A percentile compares a stretch with the other conserved stretches of the same genome.
These are phyloP conservation scores for Hydrangea macrophylla DNA, from an alignment of 148 eudicot genomes.

Conservation along the genomic window DNA sequence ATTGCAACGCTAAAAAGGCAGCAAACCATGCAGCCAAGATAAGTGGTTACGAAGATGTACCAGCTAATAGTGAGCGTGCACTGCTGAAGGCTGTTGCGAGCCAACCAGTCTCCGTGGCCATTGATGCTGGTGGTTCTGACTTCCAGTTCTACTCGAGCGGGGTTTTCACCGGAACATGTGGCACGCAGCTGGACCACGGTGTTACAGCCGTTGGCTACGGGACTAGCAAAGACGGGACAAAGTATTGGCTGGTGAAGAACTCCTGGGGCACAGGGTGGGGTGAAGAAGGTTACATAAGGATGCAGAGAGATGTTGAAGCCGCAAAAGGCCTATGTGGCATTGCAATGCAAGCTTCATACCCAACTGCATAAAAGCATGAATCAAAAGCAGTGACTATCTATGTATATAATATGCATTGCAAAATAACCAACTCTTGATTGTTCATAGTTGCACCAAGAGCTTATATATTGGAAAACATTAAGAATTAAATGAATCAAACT, in stretches of 20 bases:
- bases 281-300: slow-evolving; percentile 24
- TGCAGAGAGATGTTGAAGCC: slow-evolving; percentile 25
- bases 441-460: no score
- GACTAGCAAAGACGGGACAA: slow-evolving; percentile 9
- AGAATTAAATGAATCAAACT: no score
- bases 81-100: no score
- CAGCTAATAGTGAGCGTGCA: slow-evolving; percentile 18
- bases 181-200: no score
- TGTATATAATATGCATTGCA: no score
- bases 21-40: no score
- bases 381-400: no score
- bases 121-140: slow-evolving; percentile 23
- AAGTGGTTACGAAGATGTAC: no score
- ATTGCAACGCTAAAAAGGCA: no score
- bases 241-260: slow-evolving; percentile 33
- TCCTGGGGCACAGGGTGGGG: slow-evolving; percentile 28
- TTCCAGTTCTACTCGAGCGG: slow-evolving; percentile 28
- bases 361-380: neutral
- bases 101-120: slow-evolving; percentile 26
- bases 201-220: slow-evolving; percentile 26
- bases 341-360: slow-evolving; percentile 28
- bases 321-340: slow-evolving; percentile 29
- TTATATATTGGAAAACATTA: no score
- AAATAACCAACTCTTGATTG: no score
- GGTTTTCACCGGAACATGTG: slow-evolving; percentile 24